Evolutionary conservation across 2,329 filamentous ascomycete genomes (phyloP).

Genomic region (Fusarium sacchari): DNA sequence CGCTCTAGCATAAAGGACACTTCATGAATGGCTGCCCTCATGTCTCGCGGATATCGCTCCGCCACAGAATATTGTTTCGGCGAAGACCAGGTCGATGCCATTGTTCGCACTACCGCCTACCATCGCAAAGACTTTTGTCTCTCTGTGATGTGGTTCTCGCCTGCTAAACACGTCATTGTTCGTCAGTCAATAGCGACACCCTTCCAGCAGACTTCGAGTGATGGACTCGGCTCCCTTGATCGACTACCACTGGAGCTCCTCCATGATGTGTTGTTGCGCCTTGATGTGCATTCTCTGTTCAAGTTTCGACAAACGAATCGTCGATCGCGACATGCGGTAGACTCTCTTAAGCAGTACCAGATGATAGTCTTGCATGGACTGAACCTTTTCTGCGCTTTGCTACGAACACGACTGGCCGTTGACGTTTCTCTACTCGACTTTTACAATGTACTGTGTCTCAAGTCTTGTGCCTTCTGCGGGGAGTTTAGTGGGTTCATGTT

Average conservation of each 20-base stretch:
- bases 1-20: no score
- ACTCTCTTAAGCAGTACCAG: constrained; percentile 45
- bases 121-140: neutral
- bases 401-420: constrained; percentile 44
- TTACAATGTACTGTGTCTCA: constrained; percentile 43
- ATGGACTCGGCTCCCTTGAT: neutral
- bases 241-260: neutral
- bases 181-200: neutral
- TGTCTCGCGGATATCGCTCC: neutral
- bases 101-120: neutral
- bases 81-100: neutral
- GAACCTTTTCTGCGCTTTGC: constrained; percentile 47
- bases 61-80: neutral
- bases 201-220: neutral
- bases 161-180: neutral
- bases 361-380: constrained; percentile 41
- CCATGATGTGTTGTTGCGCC: constrained; percentile 37
- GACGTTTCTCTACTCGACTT: constrained; percentile 42
- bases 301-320: constrained; percentile 45
- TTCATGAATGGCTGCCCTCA: neutral
- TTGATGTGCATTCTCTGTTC: constrained; percentile 48
- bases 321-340: constrained; percentile 40
- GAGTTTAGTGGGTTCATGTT: constrained; percentile 41
- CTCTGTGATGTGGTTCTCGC: neutral
- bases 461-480: constrained; percentile 44